Conservation (phyloP, 202 grass and related monocot genomes). For the Schoenoplectus triqueter region DNA sequence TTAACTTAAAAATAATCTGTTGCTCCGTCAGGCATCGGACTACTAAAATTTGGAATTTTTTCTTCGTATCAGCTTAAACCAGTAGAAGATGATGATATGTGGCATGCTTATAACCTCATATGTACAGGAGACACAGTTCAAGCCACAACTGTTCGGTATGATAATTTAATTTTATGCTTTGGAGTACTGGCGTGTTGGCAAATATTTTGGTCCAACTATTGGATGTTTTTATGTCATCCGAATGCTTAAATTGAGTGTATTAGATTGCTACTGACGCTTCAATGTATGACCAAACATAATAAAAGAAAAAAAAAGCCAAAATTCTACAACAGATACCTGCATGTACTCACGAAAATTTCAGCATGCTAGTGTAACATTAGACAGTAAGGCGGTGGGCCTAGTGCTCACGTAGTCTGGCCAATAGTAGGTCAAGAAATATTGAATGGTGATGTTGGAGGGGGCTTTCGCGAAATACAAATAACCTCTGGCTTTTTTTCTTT, state of each 20-base stretch:
- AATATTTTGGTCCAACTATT: not conserved
- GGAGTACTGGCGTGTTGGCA: not conserved
- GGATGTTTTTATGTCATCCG: not conserved
- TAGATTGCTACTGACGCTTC: not conserved
- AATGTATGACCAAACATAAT: not conserved
- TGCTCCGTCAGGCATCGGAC: not conserved
- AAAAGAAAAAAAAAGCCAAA: not conserved
- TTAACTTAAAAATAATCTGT: constrained; percentile 3
- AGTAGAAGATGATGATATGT: constrained; percentile 93
- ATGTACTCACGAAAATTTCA: not conserved
- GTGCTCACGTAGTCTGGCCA: too few relatives aligned
- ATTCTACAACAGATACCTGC: not conserved
- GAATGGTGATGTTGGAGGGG: too few relatives aligned
- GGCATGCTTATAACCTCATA: constrained; percentile 93
- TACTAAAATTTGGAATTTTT: not conserved
- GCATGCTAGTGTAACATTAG: not conserved
- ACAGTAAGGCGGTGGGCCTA: not conserved
- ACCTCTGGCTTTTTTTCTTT: too few relatives aligned
- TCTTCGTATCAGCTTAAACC: constrained; percentile 49
- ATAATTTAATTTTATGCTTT: not conserved
- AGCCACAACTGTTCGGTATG: constrained; percentile 63
- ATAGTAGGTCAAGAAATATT: too few relatives aligned
- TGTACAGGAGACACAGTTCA: constrained; percentile 59
- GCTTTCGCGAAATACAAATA: too few relatives aligned
- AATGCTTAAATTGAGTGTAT: not conserved